A percentile compares a stretch with the other conserved stretches of the same genome.
Evolutionary conservation across 345 rosid species (phyloP).

Genomic region (Boechera stricta): DNA sequence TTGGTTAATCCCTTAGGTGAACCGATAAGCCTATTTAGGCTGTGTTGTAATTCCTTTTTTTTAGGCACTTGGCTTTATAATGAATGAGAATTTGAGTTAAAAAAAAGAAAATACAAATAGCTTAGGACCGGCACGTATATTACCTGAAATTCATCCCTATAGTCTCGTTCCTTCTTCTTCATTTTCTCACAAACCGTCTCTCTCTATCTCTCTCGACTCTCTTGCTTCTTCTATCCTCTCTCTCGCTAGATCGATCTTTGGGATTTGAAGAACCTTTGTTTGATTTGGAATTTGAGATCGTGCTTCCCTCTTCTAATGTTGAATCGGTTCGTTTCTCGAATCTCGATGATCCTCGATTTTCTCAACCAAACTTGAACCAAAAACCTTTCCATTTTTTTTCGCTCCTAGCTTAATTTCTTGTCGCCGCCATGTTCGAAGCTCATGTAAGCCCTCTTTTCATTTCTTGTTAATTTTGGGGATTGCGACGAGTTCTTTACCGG

Average conservation of each 20-base stretch:
- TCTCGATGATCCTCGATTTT: constrained; percentile 50
- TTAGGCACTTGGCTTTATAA: too few species aligned
- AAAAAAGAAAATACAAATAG: constrained; percentile 10
- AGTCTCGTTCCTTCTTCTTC: not conserved
- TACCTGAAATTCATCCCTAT: constrained; percentile 33
- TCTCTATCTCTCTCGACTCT: constrained; percentile 25
- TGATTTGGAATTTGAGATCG: constrained; percentile 38
- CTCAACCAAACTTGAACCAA: constrained; percentile 40
- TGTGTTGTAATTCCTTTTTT: too few species aligned
- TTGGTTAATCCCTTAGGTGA: too few species aligned
- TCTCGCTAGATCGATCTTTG: constrained; percentile 29
- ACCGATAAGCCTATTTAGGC: too few species aligned
- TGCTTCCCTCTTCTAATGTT: constrained; percentile 19
- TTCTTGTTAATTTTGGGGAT: constrained; percentile 14
- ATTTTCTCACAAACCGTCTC: constrained; percentile 47
- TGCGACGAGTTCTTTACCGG: constrained; percentile 2
- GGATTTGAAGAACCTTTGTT: constrained; percentile 23
- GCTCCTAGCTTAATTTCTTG: constrained; percentile 24
- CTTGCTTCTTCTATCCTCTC: constrained; percentile 22
- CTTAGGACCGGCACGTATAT: constrained; percentile 48
- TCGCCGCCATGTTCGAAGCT: constrained; percentile 87
- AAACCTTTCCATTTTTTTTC: constrained; percentile 15
- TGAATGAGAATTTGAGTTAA: too few species aligned
- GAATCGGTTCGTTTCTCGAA: constrained; percentile 44
- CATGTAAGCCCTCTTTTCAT: constrained; percentile 58